Evolutionary conservation across 2,329 filamentous ascomycete species (phyloP).

Genomic region (Cladosporium sphaerospermum): DNA sequence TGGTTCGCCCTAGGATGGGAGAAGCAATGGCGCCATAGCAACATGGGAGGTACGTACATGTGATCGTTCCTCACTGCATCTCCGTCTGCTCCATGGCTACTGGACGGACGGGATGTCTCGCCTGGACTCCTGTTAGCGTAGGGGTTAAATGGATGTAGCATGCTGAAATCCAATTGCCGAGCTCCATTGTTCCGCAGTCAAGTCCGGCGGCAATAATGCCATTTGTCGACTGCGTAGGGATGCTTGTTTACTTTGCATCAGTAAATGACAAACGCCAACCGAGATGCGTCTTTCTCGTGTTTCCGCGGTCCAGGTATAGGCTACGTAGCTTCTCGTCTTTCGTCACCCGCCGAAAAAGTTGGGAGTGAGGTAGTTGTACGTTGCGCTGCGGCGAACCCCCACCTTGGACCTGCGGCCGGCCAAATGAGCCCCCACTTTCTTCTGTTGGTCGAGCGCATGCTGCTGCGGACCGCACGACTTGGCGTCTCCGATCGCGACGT

Average conservation of each 20-base stretch:
- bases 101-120: neutral
- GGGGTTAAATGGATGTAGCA: slow-evolving; percentile 3
- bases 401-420: neutral
- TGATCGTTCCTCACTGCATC: slow-evolving; percentile 1
- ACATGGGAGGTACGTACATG: slow-evolving; percentile 8
- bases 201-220: neutral
- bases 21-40: slow-evolving; percentile 9
- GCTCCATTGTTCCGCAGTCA: neutral
- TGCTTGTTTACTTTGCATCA: no score
- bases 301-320: neutral
- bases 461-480: neutral
- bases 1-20: slow-evolving; percentile 5
- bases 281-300: neutral
- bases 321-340: neutral
- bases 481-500: neutral
- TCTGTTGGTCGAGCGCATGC: neutral
- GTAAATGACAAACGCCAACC: neutral
- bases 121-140: slow-evolving; percentile 1
- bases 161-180: neutral
- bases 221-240: no score
- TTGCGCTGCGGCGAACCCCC: neutral
- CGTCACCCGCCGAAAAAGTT: neutral
- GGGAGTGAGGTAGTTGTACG: no score
- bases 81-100: neutral
- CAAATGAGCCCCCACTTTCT: neutral